Conservation (phyloP, 257 asterid genomes). For the Solanum chilense region DNA sequence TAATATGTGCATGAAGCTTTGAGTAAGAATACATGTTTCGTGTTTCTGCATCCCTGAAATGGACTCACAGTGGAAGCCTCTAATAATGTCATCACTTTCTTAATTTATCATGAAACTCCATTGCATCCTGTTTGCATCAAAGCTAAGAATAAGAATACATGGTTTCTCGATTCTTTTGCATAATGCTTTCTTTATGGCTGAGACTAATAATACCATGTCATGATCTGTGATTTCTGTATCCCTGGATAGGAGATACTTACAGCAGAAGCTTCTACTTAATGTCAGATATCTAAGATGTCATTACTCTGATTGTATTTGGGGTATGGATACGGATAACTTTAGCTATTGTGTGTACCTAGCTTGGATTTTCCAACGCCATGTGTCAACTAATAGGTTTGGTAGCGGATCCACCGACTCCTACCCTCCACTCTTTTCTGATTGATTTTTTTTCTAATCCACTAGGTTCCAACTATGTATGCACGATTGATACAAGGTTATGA, state of each 20-base stretch:
- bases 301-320: neutral
- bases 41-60: neutral
- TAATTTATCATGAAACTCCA: neutral
- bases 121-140: neutral
- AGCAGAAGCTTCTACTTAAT: neutral
- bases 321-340: neutral
- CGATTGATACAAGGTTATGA: conserved; percentile 93
- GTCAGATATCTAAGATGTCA: neutral
- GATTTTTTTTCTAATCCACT: neutral
- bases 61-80: neutral
- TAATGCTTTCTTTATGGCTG: neutral
- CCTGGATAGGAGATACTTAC: neutral
- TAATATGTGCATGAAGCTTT: neutral
- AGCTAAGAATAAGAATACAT: neutral
- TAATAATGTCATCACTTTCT: neutral
- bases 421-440: neutral
- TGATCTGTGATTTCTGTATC: neutral
- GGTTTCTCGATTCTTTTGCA: neutral
- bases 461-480: conserved; percentile 98
- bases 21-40: neutral
- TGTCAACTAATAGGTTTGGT: neutral
- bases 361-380: neutral
- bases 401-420: neutral
- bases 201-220: neutral
- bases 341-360: neutral